Evolutionary conservation across 164 flowering plant species (phyloP).

Genomic region (Sextonia rubra): DNA sequence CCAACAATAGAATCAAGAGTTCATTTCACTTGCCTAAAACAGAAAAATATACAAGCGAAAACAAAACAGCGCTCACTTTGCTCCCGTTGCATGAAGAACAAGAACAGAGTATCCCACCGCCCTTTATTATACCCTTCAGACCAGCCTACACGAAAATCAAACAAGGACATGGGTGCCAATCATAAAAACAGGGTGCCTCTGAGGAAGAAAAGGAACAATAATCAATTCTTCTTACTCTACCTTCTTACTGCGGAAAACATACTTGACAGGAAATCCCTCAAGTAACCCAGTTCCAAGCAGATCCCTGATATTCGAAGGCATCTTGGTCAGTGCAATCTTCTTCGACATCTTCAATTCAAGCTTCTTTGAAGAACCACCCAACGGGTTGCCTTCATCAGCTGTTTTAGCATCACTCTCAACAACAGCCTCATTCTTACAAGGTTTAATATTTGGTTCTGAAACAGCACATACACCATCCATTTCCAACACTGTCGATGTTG

Average conservation of each 20-base stretch:
- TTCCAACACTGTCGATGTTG: not conserved
- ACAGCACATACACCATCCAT: not conserved
- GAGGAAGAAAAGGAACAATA: not conserved
- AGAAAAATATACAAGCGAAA: not conserved
- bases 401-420: not conserved
- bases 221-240: conserved; percentile 1
- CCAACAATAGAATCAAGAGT: not conserved
- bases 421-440: not conserved
- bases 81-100: conserved; percentile 58
- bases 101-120: conserved; percentile 55
- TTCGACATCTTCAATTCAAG: conserved; percentile 30
- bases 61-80: conserved; percentile 35
- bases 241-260: conserved; percentile 13
- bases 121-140: conserved; percentile 57
- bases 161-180: not conserved
- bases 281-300: conserved; percentile 64
- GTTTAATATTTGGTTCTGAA: not conserved
- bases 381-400: conserved; percentile 3
- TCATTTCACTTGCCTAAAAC: not conserved
- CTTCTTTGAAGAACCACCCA: conserved; percentile 13
- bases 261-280: conserved; percentile 54
- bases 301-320: conserved; percentile 45
- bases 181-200: not conserved
- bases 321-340: conserved; percentile 31
- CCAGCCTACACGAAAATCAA: conserved; percentile 19